phyloP scores from a whole-genome alignment of 1,284 basidiomycete genomes.

The Melampsora americana region DNA sequence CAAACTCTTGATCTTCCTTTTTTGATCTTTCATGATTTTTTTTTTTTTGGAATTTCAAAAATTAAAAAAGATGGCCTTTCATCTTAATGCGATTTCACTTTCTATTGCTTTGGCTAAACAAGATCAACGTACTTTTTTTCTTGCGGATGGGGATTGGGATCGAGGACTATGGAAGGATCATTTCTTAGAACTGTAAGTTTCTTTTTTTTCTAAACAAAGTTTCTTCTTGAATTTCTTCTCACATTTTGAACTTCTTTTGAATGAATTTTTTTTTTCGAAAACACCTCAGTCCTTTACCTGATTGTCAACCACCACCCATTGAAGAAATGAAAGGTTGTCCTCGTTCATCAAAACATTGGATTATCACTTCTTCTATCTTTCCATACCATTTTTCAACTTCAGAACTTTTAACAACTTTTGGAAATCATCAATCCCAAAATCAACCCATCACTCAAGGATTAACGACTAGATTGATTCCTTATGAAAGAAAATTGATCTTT shows the following conservation, averaged over 20 bases:
- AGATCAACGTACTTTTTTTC: constrained; percentile 32
- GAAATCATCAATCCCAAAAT: constrained; percentile 14
- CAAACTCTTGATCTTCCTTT: too few species aligned
- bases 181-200: constrained; percentile 21
- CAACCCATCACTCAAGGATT: neutral
- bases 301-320: constrained; percentile 31
- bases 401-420: constrained; percentile 12
- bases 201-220: too few species aligned
- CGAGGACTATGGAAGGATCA: constrained; percentile 32
- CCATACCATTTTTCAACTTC: constrained; percentile 27
- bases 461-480: constrained; percentile 22
- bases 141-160: constrained; percentile 41
- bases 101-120: constrained; percentile 21
- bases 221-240: too few species aligned
- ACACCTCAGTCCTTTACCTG: neutral
- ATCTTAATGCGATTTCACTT: constrained; percentile 40
- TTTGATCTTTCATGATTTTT: too few species aligned
- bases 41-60: neutral
- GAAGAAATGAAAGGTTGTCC: constrained; percentile 38
- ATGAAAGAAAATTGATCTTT: constrained; percentile 22
- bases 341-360: constrained; percentile 32
- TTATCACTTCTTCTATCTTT: constrained; percentile 40
- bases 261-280: too few species aligned
- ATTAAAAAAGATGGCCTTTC: constrained; percentile 41
- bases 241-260: too few species aligned